Evolutionary conservation across 805 yeast species (phyloP).

Genomic region (Barnettozyma siamensis): DNA sequence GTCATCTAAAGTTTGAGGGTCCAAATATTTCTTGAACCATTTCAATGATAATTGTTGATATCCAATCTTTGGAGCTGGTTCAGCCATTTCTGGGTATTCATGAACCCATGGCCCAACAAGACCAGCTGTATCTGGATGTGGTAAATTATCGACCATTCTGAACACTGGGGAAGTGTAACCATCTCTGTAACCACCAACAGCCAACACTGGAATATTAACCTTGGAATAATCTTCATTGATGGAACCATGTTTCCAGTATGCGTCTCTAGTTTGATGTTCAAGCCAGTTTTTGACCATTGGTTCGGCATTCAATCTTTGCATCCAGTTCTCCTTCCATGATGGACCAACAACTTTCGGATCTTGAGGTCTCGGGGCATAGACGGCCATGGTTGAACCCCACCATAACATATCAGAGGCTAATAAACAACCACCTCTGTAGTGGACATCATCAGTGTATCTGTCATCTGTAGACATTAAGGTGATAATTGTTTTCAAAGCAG

Average conservation of each 20-base stretch:
- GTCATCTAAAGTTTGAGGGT: conserved; percentile 22
- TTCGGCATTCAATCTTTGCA: conserved; percentile 30
- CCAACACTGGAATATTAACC: conserved; percentile 38
- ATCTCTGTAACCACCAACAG: conserved; percentile 44
- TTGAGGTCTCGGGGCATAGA: conserved; percentile 40
- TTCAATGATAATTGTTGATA: conserved; percentile 35
- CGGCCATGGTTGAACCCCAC: conserved; percentile 46
- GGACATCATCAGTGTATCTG: conserved; percentile 44
- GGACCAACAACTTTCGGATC: conserved; percentile 37
- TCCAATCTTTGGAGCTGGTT: conserved; percentile 40
- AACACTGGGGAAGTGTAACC: conserved; percentile 41
- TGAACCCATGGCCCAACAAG: conserved; percentile 46
- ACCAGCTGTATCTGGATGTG: conserved; percentile 29
- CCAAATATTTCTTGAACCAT: conserved; percentile 38
- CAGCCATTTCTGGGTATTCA: conserved; percentile 43
- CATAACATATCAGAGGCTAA: conserved; percentile 42
- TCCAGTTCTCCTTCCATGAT: conserved; percentile 37
- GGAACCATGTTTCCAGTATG: conserved; percentile 44
- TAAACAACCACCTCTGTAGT: conserved; percentile 41
- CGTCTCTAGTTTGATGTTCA: conserved; percentile 39
- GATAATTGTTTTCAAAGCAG: conserved; percentile 38
- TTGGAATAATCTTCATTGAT: conserved; percentile 35
- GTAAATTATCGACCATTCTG: conserved; percentile 36
- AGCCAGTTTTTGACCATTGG: conserved; percentile 41
- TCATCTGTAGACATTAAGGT: conserved; percentile 43